Evolutionary conservation across 805 yeast genomes (phyloP).

Genomic region (Starmerella vaccinii): DNA sequence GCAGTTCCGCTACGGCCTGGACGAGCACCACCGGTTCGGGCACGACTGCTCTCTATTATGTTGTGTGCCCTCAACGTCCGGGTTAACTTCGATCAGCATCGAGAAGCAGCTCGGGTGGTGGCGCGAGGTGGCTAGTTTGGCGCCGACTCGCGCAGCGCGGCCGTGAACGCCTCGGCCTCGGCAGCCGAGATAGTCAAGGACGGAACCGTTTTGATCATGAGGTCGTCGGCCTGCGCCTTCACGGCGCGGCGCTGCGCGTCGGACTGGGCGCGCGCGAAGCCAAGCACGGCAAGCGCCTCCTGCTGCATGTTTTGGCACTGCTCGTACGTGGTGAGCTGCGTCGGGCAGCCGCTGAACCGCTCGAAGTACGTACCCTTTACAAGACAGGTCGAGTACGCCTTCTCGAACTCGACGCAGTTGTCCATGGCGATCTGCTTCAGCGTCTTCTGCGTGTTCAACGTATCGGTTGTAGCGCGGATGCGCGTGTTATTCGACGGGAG

Average conservation of each 20-base stretch:
- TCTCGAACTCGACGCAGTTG: conserved; percentile 30
- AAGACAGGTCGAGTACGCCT: conserved; percentile 26
- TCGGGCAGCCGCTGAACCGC: conserved; percentile 24
- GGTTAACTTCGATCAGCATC: conserved; percentile 46
- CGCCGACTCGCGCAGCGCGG: conserved; percentile 10
- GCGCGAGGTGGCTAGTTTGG: conserved; percentile 32
- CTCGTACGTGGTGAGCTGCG: conserved; percentile 23
- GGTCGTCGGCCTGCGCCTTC: conserved; percentile 27
- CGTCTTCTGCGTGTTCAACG: conserved; percentile 12
- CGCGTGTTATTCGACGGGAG: not conserved
- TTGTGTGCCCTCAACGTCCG: conserved; percentile 67
- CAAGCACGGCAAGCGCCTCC: conserved; percentile 25
- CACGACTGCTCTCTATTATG: conserved; percentile 31
- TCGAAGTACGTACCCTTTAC: conserved; percentile 24
- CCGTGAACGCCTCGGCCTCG: conserved; percentile 19
- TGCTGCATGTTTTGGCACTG: conserved; percentile 28
- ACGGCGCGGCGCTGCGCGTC: conserved; percentile 19
- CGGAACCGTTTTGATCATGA: conserved; percentile 25
- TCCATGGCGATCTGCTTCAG: conserved; percentile 28
- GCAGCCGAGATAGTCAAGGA: conserved; percentile 21
- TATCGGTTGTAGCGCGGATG: not conserved
- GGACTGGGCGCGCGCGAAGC: conserved; percentile 19
- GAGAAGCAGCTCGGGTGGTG: conserved; percentile 42
- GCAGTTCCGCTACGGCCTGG: conserved; percentile 46
- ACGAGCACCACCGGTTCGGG: conserved; percentile 30